Conservation (phyloP, 441 rosid genomes). For the Pelargonium citronellum region DNA sequence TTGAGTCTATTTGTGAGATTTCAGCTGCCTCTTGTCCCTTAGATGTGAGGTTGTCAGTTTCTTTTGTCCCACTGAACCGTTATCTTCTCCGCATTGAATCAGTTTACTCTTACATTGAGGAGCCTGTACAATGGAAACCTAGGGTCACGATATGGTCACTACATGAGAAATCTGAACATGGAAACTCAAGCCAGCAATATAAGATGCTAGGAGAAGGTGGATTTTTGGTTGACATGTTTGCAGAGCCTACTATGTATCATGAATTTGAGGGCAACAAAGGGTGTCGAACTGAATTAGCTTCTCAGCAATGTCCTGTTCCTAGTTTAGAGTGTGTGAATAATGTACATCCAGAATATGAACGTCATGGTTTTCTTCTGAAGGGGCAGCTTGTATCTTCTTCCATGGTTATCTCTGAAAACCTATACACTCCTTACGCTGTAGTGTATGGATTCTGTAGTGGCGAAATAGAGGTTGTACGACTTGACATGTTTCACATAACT, state of each 20-base stretch:
- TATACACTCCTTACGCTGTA: conserved; percentile 65
- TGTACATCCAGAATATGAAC: conserved; percentile 23
- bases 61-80: conserved; percentile 49
- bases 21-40: conserved; percentile 40
- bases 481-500: conserved; percentile 46
- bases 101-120: conserved; percentile 49
- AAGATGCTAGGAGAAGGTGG: conserved; percentile 48
- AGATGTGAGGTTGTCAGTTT: conserved; percentile 32
- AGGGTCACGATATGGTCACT: conserved; percentile 63
- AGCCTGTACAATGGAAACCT: conserved; percentile 60
- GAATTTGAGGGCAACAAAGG: conserved; percentile 22
- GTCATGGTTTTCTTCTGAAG: conserved; percentile 26
- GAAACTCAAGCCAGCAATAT: conserved; percentile 31
- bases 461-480: conserved; percentile 61
- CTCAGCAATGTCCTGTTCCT: conserved; percentile 24
- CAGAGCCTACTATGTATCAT: conserved; percentile 25
- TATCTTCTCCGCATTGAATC: conserved; percentile 62
- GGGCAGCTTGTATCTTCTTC: conserved; percentile 66
- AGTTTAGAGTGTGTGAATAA: conserved; percentile 23
- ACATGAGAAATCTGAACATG: conserved; percentile 26
- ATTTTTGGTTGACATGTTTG: conserved; percentile 43
- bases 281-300: conserved; percentile 15
- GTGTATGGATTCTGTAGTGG: conserved; percentile 75
- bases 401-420: conserved; percentile 81
- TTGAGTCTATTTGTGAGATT: conserved; percentile 42